Evolutionary conservation across 2,329 filamentous ascomycete genomes (phyloP).

Genomic region (Pseudopithomyces maydicus): DNA sequence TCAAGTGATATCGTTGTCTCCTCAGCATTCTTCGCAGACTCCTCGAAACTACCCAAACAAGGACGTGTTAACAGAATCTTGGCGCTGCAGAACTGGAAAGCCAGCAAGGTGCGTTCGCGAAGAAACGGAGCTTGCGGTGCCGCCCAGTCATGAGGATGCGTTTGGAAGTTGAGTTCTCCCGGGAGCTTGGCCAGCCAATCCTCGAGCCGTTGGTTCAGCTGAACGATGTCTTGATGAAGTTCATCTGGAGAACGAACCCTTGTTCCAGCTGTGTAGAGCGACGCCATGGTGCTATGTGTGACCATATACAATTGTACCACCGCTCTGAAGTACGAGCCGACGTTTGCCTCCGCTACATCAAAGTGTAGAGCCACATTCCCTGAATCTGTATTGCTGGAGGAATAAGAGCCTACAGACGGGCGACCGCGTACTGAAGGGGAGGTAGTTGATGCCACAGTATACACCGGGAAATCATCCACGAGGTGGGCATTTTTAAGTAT

Average conservation of each 20-base stretch:
- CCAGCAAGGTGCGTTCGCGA: constrained; percentile 39
- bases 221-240: constrained; percentile 39
- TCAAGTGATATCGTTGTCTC: constrained; percentile 17
- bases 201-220: constrained; percentile 39
- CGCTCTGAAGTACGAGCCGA: constrained; percentile 33
- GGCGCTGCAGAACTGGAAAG: constrained; percentile 43
- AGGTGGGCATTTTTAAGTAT: constrained; percentile 14
- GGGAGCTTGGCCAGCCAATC: constrained; percentile 42
- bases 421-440: background rate
- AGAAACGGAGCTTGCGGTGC: constrained; percentile 4
- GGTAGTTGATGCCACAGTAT: constrained; percentile 6
- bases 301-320: constrained; percentile 37
- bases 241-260: constrained; percentile 37
- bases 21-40: constrained; percentile 13
- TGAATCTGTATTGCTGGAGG: constrained; percentile 5
- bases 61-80: constrained; percentile 48
- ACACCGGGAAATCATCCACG: constrained; percentile 11
- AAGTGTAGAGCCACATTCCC: constrained; percentile 7
- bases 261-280: constrained; percentile 44
- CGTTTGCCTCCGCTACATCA: constrained; percentile 17
- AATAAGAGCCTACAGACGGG: background rate
- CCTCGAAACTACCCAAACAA: constrained; percentile 39
- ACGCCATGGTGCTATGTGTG: constrained; percentile 39
- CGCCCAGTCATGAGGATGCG: background rate
- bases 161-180: constrained; percentile 34